phyloP scores from a whole-genome alignment of 1,284 basidiomycete species.

The Fistulinella cinereoalba region DNA sequence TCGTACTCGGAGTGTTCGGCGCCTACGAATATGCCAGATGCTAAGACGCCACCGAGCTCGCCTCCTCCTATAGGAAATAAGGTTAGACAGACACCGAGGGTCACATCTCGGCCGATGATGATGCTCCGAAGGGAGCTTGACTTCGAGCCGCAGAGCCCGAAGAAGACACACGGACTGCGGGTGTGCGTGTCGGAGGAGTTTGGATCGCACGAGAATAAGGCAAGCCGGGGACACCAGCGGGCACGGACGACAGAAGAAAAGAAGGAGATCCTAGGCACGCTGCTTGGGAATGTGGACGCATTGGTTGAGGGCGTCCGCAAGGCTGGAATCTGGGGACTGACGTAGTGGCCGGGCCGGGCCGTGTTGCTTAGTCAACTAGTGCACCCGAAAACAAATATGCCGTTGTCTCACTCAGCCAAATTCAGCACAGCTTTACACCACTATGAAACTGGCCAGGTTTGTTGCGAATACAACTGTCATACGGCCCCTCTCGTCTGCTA shows the following conservation, averaged over 20 bases:
- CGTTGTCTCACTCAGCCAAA: constrained; percentile 15
- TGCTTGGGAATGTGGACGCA: constrained; percentile 86
- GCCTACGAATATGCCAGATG: constrained; percentile 12
- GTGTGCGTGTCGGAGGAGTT: constrained; percentile 31
- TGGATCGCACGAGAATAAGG: constrained; percentile 7
- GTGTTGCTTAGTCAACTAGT: constrained; percentile 16
- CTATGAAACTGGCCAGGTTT: constrained; percentile 9
- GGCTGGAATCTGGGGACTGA: constrained; percentile 78
- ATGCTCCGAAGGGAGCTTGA: constrained; percentile 71
- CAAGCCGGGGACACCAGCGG: constrained; percentile 5
- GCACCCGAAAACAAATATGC: too few relatives aligned
- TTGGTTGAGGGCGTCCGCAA: constrained; percentile 81
- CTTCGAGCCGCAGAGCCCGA: constrained; percentile 65
- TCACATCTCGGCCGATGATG: constrained; percentile 45
- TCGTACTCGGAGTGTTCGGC: constrained; percentile 33
- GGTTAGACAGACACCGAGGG: constrained; percentile 18
- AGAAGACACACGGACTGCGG: constrained; percentile 39
- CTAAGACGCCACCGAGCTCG: constrained; percentile 34
- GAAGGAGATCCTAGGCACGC: constrained; percentile 72
- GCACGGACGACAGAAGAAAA: constrained; percentile 78
- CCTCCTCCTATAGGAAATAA: constrained; percentile 26
- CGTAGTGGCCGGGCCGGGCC: constrained; percentile 6
- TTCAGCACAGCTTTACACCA: neutral
- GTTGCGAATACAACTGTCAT: neutral
- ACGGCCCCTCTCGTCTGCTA: neutral